Evolutionary conservation across 1,139 yeast genomes (phyloP).

Genomic region (Sugiyamaella castrensis): DNA sequence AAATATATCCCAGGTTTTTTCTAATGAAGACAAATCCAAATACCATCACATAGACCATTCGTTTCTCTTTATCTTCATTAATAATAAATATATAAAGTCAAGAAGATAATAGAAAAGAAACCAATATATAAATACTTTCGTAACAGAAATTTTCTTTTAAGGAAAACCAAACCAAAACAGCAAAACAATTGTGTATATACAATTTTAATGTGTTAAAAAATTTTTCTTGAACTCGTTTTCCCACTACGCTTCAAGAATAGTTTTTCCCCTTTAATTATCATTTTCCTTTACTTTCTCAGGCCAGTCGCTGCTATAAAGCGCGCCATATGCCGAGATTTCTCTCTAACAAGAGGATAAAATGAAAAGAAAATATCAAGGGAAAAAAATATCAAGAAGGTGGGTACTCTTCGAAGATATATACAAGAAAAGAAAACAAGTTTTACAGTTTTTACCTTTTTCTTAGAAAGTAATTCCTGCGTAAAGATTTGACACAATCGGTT

Average conservation of each 20-base stretch:
- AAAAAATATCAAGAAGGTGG: no score
- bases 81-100: neutral
- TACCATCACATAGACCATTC: no score
- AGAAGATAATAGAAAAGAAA: neutral
- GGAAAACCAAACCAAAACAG: neutral
- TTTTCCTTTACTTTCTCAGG: no score
- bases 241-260: neutral
- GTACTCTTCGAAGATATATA: no score
- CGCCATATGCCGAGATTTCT: neutral
- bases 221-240: neutral
- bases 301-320: neutral
- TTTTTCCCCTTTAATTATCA: neutral
- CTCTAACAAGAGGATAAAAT: neutral
- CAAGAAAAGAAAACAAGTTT: no score
- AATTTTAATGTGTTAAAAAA: neutral
- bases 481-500: conserved; percentile 26
- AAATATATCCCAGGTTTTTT: no score
- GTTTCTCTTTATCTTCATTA: neutral
- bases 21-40: no score
- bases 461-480: conserved; percentile 26
- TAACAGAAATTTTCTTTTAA: neutral
- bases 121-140: neutral
- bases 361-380: no score
- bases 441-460: conserved; percentile 2
- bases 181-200: neutral